These are phyloP conservation scores for Hibiscus tridactylites DNA, from an alignment of 345 rosid genomes.

Conservation along the genomic window DNA sequence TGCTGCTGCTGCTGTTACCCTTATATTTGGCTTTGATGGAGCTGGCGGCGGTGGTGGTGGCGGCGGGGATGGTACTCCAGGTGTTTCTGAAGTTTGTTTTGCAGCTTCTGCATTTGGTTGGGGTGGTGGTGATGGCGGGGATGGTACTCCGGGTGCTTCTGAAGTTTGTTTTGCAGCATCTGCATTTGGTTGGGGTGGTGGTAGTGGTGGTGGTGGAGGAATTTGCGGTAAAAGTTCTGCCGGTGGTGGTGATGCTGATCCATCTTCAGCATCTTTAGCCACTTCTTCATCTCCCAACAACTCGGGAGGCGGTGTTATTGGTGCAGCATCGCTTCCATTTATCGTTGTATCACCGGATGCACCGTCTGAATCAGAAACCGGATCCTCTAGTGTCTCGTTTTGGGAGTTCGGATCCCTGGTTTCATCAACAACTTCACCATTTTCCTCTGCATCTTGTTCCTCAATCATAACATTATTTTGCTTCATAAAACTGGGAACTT, in stretches of 20 bases:
- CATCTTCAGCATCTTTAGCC: conserved; percentile 13
- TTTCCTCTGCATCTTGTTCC: conserved; percentile 17
- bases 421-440: conserved; percentile 9
- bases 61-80: conserved; percentile 23
- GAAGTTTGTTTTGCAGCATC: background rate
- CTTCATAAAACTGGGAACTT: conserved; percentile 9
- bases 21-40: background rate
- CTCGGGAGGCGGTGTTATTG: conserved; percentile 8
- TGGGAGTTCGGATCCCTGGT: background rate
- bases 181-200: conserved; percentile 17
- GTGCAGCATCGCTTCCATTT: background rate
- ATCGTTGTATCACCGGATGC: background rate
- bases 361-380: background rate
- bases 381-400: conserved; percentile 1
- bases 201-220: conserved; percentile 9
- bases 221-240: background rate
- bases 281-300: conserved; percentile 8
- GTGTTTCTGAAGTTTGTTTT: background rate
- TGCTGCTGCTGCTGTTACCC: background rate
- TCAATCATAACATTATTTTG: conserved; percentile 22
- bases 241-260: conserved; percentile 3
- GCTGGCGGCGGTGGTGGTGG: conserved; percentile 1
- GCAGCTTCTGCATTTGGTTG: conserved; percentile 8
- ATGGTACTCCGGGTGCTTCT: background rate
- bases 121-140: conserved; percentile 17